Conservation (phyloP, 2,329 filamentous ascomycete species). For the Lizonia empirigonia region DNA sequence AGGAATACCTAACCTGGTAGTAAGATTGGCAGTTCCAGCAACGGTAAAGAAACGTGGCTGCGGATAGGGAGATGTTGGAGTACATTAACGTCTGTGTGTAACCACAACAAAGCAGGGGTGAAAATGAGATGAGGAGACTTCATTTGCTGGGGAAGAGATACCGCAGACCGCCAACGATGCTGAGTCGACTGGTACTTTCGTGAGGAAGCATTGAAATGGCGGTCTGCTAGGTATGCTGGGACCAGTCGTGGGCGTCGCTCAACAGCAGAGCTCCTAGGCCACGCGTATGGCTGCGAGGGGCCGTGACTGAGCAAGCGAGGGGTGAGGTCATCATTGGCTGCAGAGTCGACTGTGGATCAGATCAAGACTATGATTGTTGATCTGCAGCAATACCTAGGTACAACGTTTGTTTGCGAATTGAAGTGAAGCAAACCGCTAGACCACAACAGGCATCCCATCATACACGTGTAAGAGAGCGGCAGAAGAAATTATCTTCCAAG, state of each 20-base stretch:
- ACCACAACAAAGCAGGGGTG: conserved; percentile 26
- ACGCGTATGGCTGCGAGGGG: conserved; percentile 18
- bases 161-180: conserved; percentile 14
- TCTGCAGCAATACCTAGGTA: conserved; percentile 10
- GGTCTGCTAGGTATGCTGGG: conserved; percentile 33
- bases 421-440: conserved; percentile 31
- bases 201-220: conserved; percentile 31
- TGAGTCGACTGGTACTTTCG: conserved; percentile 23
- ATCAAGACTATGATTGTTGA: not conserved
- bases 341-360: not conserved
- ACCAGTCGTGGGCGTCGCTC: conserved; percentile 15
- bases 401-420: conserved; percentile 17
- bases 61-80: conserved; percentile 22
- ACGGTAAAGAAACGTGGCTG: conserved; percentile 39
- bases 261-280: conserved; percentile 11
- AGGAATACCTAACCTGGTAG: conserved; percentile 20
- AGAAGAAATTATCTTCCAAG: not conserved
- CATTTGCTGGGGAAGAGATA: conserved; percentile 24
- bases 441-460: conserved; percentile 8
- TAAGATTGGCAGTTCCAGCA: conserved; percentile 26
- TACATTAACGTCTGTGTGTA: conserved; percentile 22
- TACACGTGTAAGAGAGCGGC: conserved; percentile 8
- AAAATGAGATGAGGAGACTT: conserved; percentile 1
- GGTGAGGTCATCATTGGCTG: conserved; percentile 8
- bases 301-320: conserved; percentile 11